Evolutionary conservation across 192 early-diverging fungal genomes (phyloP), one percentile per base, ranked within the genome.

Genomic region (Mortierella claussenii): DNA sequence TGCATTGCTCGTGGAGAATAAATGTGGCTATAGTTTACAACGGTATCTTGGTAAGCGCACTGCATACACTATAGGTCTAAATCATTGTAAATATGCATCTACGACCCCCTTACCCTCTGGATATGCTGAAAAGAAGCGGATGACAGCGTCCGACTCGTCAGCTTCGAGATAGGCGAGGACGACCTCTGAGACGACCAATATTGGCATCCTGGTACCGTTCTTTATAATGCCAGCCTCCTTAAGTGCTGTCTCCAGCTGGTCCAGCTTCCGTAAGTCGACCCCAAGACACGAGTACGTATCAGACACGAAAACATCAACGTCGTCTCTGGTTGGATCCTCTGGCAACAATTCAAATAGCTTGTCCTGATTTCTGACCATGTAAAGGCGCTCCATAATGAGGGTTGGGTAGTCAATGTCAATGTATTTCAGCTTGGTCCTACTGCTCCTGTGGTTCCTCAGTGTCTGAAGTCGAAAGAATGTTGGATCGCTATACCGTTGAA

Each of bases 391-490:
- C 3, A 27, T 49, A 27, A 76, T 67, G 4, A 76, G 47, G 26
- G 64, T 56, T 15, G 64, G 73, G 32, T 76, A 76, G 45, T 76
- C 73, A 17, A 76, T 76, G 33, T 76, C 73, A 0, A 76, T 30
- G 9, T 76, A 76, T 15, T 66, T 65, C 12, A 76, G 59, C 36
- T 47, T 55, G 47, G 73, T 76, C 57, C 36, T 50, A 47, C 36
- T 67, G 10, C 44, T 2, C 30, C 27, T 66, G 8, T 42, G 13
- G 23, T 67, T 62, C 26, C 59, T 27, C 40, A 67, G 6, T 10
- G 58, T 61, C 12, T 61, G 53, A 43, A 67, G 30, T 23, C 65
- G 64, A 30, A 76, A 76, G 31, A 54, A 76, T 10, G 59, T 76
- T 1, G 73, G 73, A 21, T 76, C 73, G 27, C 73, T 76, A 30